Conservation (phyloP, 768 basidiomycete species). For the Cytidiella melzeri region DNA sequence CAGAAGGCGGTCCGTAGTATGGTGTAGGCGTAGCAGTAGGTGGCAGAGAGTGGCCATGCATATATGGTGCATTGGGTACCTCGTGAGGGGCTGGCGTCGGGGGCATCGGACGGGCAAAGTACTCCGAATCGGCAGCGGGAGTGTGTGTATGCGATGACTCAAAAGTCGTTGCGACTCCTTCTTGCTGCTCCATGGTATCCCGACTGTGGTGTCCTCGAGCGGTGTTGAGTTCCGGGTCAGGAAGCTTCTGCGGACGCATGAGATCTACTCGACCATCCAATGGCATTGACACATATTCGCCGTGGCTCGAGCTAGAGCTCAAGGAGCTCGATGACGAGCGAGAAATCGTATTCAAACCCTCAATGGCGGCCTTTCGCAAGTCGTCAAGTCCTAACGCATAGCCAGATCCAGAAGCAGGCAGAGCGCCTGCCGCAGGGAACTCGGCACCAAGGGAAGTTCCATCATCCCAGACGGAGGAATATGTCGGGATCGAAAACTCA, state of each 20-base stretch:
- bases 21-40: constrained; percentile 19
- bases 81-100: constrained; percentile 61
- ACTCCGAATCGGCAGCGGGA: constrained; percentile 21
- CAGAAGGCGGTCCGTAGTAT: constrained; percentile 9
- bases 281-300: constrained; percentile 76
- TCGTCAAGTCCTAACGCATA: constrained; percentile 55
- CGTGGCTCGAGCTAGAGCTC: constrained; percentile 37
- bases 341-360: constrained; percentile 36
- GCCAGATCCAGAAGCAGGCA: constrained; percentile 18
- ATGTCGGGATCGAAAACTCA: constrained; percentile 60
- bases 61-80: constrained; percentile 54
- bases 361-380: constrained; percentile 53
- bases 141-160: constrained; percentile 7
- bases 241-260: constrained; percentile 49
- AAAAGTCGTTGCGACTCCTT: no score
- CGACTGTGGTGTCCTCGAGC: neutral
- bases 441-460: constrained; percentile 30
- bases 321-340: constrained; percentile 3
- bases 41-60: constrained; percentile 27
- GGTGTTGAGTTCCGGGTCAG: constrained; percentile 3
- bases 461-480: constrained; percentile 73
- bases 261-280: constrained; percentile 86
- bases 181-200: neutral
- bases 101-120: constrained; percentile 40
- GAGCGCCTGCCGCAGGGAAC: constrained; percentile 4